A percentile compares a stretch with the other conserved stretches of the same genome.
These are phyloP conservation scores for Phytophthora pini DNA, from an alignment of 352 stramenopile genomes.

Conservation along the genomic window DNA sequence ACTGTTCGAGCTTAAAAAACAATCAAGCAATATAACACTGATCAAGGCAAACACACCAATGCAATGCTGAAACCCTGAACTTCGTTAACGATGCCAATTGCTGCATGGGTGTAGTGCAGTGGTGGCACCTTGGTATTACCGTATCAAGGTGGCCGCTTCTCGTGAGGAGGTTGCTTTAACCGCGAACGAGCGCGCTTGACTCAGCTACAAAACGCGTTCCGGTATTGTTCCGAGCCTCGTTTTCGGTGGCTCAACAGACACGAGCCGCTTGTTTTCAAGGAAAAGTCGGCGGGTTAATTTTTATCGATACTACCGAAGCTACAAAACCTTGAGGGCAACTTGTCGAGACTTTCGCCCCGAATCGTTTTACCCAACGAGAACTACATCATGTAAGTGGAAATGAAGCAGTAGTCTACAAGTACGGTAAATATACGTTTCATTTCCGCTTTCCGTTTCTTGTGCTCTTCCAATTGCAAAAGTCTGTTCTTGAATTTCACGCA, in stretches of 20 bases:
- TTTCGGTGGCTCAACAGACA: conserved; percentile 9
- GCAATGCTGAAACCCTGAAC: background rate
- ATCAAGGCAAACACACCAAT: no score
- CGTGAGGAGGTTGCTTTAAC: background rate
- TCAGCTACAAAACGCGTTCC: background rate
- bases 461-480: no score
- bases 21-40: no score
- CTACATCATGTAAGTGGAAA: no score
- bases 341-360: background rate
- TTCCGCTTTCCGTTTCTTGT: no score
- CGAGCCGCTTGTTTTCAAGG: conserved; percentile 1
- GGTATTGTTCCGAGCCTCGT: background rate
- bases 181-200: background rate
- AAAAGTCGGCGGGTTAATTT: conserved; percentile 1
- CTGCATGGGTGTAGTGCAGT: background rate
- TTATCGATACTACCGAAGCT: conserved; percentile 8
- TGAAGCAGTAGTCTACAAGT: no score
- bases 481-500: no score
- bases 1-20: no score
- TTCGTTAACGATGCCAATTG: conserved; percentile 14
- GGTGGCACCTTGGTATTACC: no score
- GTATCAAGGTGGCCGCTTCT: background rate
- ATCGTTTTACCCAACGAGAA: background rate
- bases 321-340: background rate
- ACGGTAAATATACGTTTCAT: no score